Base-by-base conservation (phyloP, 2,329 filamentous ascomycete genomes). In the Calcarisporium arbuscula region DNA sequence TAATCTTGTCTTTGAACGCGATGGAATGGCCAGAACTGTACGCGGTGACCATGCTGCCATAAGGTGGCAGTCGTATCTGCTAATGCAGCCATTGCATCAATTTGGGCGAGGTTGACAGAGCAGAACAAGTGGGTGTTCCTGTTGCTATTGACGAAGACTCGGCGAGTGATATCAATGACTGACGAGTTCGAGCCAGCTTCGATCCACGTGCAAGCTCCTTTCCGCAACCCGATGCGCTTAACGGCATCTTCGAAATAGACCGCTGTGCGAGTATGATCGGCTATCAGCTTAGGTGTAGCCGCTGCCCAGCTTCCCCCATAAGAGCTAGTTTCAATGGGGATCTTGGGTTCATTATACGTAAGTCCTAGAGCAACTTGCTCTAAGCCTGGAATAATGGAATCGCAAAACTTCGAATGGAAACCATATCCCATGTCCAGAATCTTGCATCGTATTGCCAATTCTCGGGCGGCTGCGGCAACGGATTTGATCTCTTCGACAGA, bases 121-220 rank as follows among this genome's bases (percentile, higher is more conserved):
- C 30, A 10, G 3, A 36, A 25, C 9, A 20, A 10, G 15, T 36
- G 15, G 5, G 11, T 11, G 8, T 18, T 11, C 9, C 21, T 6
- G 5, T 9, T 9, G 8, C 20, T 40, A 1, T n/a, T n/a, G n/a
- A 40, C 38, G 8, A 59, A 37, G 1, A 53, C 54, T 4, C 53
- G 51, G 9, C 43, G 38, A 0, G 49, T 51, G 52, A 64, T 60
- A 7, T 35, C 16, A 0, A 53, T 53, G 6, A 62, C 49, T 1
- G 55, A 52, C 1, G 58, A 55, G 7, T 41, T 44, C 1, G 51
- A 50, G 6, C 58, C 57, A 5, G 53, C 53, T 31, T 62, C 58
- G 8, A 61, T 37, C 46, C 49, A 60, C n/a, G 53, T 35, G 21
- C 38, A 42, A 1, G 34, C 31, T 3, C 47, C 45, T 10, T 48